A percentile compares a stretch with the other conserved stretches of the same genome.
Conservation (phyloP, 106 monocot genomes). For the Dendrobium officinale region DNA sequence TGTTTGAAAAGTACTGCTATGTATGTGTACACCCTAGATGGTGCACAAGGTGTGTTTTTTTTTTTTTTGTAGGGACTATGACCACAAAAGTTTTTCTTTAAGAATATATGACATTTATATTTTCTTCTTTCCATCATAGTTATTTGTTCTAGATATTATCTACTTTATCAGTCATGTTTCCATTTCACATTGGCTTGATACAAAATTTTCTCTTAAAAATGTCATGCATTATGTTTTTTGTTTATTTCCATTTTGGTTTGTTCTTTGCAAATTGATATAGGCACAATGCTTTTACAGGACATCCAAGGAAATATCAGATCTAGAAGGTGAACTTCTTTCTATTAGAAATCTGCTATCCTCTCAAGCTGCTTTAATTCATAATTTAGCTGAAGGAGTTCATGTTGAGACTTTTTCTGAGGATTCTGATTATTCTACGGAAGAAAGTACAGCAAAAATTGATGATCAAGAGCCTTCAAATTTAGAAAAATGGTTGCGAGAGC, state of each 20-base stretch:
- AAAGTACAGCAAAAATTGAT: constrained; percentile 44
- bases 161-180: not conserved
- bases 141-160: not conserved
- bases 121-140: not conserved
- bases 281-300: constrained; percentile 37
- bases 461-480: constrained; percentile 74
- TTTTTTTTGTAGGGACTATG: too few relatives aligned
- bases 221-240: not conserved
- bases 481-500: constrained; percentile 73
- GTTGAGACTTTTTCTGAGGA: constrained; percentile 55
- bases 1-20: not conserved
- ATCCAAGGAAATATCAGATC: constrained; percentile 93
- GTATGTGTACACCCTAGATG: too few relatives aligned
- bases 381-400: constrained; percentile 82
- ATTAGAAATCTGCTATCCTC: constrained; percentile 80
- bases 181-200: not conserved
- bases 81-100: too few relatives aligned
- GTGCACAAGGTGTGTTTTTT: too few relatives aligned
- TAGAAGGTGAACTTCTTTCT: constrained; percentile 92
- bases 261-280: constrained; percentile 1
- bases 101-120: too few relatives aligned
- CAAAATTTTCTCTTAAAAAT: not conserved
- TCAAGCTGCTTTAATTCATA: constrained; percentile 80
- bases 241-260: not conserved
- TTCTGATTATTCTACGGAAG: constrained; percentile 30